Conservation (phyloP, 768 basidiomycete species). For the Lyophyllum decastes region DNA sequence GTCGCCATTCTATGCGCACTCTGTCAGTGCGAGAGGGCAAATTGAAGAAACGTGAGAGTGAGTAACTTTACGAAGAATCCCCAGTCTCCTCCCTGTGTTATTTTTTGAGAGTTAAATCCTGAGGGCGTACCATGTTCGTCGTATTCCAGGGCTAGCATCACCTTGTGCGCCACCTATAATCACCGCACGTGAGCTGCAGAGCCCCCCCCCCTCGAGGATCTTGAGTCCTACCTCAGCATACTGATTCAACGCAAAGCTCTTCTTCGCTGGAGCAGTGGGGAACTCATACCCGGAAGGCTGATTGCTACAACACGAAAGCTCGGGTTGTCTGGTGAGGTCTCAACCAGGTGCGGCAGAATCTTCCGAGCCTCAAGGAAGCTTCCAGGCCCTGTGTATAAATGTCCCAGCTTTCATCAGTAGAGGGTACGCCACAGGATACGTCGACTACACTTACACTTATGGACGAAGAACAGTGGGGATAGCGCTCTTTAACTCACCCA, state of each 20-base stretch:
- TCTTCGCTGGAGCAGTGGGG: constrained; percentile 54
- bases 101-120: constrained; percentile 22
- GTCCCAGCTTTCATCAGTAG: not conserved
- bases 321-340: constrained; percentile 42
- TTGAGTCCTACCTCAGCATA: constrained; percentile 43
- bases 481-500: constrained; percentile 41
- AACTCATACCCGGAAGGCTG: constrained; percentile 65
- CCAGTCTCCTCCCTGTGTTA: constrained; percentile 53
- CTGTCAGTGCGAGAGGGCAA: constrained; percentile 5
- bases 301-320: constrained; percentile 64
- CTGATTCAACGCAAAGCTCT: constrained; percentile 49
- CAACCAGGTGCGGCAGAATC: constrained; percentile 53
- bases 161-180: constrained; percentile 42
- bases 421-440: constrained; percentile 13
- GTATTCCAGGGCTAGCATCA: constrained; percentile 52
- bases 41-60: not conserved
- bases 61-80: constrained; percentile 23
- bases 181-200: not conserved
- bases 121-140: constrained; percentile 40
- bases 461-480: constrained; percentile 47
- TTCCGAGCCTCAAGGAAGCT: constrained; percentile 58
- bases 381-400: constrained; percentile 51
- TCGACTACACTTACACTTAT: constrained; percentile 46
- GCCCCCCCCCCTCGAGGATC: constrained; percentile 6
- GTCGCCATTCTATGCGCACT: constrained; percentile 29